These are phyloP conservation scores for Euphorbia pulcherrima DNA, from an alignment of 345 rosid species.

Conservation along the genomic window DNA sequence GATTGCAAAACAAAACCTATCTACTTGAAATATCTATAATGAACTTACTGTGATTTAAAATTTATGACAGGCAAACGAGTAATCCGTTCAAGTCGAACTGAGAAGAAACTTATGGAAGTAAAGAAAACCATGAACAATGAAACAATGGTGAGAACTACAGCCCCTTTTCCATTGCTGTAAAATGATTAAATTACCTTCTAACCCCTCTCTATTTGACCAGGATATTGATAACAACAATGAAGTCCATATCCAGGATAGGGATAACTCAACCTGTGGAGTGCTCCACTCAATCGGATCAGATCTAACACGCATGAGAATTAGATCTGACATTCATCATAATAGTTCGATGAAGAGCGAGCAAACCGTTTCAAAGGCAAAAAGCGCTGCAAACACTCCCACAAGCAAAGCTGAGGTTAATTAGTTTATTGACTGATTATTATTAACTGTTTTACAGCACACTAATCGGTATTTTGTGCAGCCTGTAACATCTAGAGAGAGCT, in stretches of 20 bases:
- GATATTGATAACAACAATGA: conserved; percentile 45
- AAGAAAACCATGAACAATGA: conserved; percentile 51
- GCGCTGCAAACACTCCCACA: conserved; percentile 59
- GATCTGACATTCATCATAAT: conserved; percentile 52
- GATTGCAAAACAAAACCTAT: conserved; percentile 16
- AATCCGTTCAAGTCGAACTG: conserved; percentile 57
- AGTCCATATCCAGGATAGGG: conserved; percentile 27
- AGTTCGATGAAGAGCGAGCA: conserved; percentile 57
- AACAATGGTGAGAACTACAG: conserved; percentile 43
- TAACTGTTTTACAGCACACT: neutral
- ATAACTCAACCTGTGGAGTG: conserved; percentile 76
- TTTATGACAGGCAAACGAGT: conserved; percentile 73
- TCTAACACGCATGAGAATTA: conserved; percentile 72
- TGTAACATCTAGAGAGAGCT: conserved; percentile 78
- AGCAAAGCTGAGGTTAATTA: conserved; percentile 67
- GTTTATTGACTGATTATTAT: neutral
- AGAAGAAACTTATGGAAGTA: conserved; percentile 72
- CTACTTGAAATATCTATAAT: neutral
- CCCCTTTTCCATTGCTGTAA: neutral
- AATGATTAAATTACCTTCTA: neutral
- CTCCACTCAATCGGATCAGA: conserved; percentile 94
- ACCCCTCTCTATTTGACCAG: conserved; percentile 33
- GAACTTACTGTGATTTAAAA: conserved; percentile 4
- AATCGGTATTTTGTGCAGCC: conserved; percentile 43
- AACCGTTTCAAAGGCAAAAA: conserved; percentile 48